Base-by-base conservation (phyloP, 73 alveolate species). In the Symbiodinium pilosum region DNA sequence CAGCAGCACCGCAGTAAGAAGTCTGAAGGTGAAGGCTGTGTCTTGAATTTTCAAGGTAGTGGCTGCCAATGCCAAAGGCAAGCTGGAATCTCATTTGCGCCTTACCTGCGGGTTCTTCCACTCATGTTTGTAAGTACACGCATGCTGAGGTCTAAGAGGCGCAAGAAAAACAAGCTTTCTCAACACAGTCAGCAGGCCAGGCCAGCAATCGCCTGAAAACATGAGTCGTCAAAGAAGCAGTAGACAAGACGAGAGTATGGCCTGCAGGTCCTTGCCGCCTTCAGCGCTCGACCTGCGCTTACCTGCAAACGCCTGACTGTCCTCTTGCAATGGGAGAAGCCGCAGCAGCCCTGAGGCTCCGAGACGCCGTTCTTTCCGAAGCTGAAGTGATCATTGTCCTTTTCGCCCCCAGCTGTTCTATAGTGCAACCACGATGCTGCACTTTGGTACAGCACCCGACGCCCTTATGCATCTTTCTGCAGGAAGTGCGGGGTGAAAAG, bases 101-200 rank as follows among this genome's bases (percentile, higher is more conserved):
- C 26, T n/a, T 54, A 30, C 73, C 73, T n/a, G 3, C 26, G 73
- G 32, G 26, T 26, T 54, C 73, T 5, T n/a, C 1, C 34, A 7
- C 71, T 54, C 28, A 16, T 1, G 12, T 51, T 24, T 51, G 68
- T 51, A n/a, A n/a, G n/a, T n/a, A n/a, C n/a, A n/a, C n/a, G 14
- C 6, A 3, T 56, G 0, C 77, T 64, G 77, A 64, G 81, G 81
- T 26, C 81, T 20, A 64, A n/a, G 81, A 64, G 81, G 30, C 81
- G 81, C 20, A 34, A 18, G 81, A 64, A 20, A 28, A 28, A 38
- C 81, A 64, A 28, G 81, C 81, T 64, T 26, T 64, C 81, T 20
- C 81, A 64, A n/a, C 81, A 64, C 81, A 64, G 81, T 38, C 81
- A 64, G 34, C 81, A 64, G 81, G 81, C 38, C 38, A 24, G 81